A percentile compares a stretch with the other conserved stretches of the same genome.
These are phyloP conservation scores for Limonium bicolor DNA, from an alignment of 148 eudicot species.

Conservation along the genomic window DNA sequence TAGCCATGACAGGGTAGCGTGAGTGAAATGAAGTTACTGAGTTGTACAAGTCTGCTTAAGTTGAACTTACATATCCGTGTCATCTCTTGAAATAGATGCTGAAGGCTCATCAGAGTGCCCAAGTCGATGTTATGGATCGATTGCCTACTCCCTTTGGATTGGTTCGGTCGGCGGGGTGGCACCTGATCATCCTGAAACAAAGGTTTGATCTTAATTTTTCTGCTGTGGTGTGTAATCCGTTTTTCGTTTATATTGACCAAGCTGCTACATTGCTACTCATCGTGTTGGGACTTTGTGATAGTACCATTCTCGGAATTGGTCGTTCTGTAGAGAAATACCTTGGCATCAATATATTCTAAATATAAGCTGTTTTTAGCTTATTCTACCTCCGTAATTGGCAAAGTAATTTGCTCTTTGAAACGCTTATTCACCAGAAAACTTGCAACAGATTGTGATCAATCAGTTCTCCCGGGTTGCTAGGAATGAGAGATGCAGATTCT, in stretches of 20 bases:
- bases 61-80: no score
- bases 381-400: neutral
- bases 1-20: no score
- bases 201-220: conserved; percentile 20
- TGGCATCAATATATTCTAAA: no score
- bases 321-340: no score
- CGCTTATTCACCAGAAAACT: conserved; percentile 38
- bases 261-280: no score
- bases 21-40: no score
- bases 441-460: conserved; percentile 77
- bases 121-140: conserved; percentile 85
- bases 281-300: no score
- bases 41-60: no score
- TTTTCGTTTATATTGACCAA: no score
- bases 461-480: conserved; percentile 80
- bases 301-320: no score
- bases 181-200: conserved; percentile 96
- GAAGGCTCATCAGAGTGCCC: conserved; percentile 59
- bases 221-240: no score
- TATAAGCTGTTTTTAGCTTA: no score
- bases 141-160: conserved; percentile 86
- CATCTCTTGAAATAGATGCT: conserved; percentile 42
- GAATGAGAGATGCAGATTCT: conserved; percentile 55
- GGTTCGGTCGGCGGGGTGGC: conserved; percentile 90
- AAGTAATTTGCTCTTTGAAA: conserved; percentile 8